Conservation (phyloP, 495 filamentous ascomycete species). For the Chaetomium tenue region DNA sequence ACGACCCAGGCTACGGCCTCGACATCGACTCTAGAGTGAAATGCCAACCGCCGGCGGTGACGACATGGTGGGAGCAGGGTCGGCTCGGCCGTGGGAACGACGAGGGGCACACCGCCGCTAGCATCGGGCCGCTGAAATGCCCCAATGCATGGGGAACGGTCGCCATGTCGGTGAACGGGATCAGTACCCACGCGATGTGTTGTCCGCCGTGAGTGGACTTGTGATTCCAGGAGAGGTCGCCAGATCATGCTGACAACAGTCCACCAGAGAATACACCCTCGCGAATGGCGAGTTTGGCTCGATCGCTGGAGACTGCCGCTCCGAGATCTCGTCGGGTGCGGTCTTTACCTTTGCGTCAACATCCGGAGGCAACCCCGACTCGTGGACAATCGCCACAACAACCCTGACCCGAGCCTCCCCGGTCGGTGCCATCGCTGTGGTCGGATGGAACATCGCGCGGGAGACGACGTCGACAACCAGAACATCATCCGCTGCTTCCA, state of each 20-base stretch:
- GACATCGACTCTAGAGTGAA: slow-evolving; percentile 1
- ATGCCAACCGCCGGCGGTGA: slow-evolving; percentile 1
- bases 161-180: not conserved
- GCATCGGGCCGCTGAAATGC: not conserved
- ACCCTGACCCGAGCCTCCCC: not conserved
- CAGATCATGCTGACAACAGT: not conserved
- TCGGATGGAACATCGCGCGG: not conserved
- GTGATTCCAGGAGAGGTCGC: no score
- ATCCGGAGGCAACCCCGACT: not conserved
- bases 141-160: not conserved
- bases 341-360: not conserved
- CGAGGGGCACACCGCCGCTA: not conserved
- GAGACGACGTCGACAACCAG: not conserved
- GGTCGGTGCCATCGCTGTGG: slow-evolving; percentile 1
- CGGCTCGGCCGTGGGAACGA: not conserved
- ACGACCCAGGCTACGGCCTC: not conserved
- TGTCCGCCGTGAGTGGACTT: not conserved
- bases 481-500: not conserved
- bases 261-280: not conserved
- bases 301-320: not conserved
- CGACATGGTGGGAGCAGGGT: slow-evolving; percentile 6
- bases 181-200: not conserved
- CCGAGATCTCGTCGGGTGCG: not conserved
- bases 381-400: not conserved
- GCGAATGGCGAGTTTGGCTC: not conserved